phyloP scores from a whole-genome alignment of 345 rosid species.

The Eucalyptus albens region DNA sequence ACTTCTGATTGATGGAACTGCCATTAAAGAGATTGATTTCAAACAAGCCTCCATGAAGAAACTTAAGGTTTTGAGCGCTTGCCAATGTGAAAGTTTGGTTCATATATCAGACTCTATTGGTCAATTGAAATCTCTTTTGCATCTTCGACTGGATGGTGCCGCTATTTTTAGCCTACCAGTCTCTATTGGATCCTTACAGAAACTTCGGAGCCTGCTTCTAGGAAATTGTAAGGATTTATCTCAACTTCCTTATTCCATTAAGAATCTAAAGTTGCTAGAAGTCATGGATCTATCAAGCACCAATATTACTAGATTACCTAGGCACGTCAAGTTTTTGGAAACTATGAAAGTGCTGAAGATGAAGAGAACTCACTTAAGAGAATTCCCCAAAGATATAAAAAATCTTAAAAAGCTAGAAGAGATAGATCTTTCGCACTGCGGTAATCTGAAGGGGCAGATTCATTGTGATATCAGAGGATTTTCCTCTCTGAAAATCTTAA shows the following conservation, averaged over 20 bases:
- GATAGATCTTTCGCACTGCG: too few relatives aligned
- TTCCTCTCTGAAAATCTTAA: too few relatives aligned
- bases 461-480: too few relatives aligned
- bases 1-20: neutral
- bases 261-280: too few relatives aligned
- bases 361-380: too few relatives aligned
- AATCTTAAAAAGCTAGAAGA: too few relatives aligned
- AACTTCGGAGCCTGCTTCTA: neutral
- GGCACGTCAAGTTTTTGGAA: too few relatives aligned
- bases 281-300: too few relatives aligned
- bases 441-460: too few relatives aligned
- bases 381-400: too few relatives aligned
- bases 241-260: neutral
- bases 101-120: neutral
- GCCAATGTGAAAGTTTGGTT: neutral
- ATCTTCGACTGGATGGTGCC: neutral
- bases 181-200: neutral
- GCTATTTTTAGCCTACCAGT: accelerated
- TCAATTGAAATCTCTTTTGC: neutral
- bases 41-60: neutral
- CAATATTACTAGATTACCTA: too few relatives aligned
- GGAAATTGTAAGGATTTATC: neutral
- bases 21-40: neutral
- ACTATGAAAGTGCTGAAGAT: too few relatives aligned
- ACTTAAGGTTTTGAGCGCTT: conserved; percentile 1